These are phyloP conservation scores for Spergularia azorica DNA, from an alignment of 179 eudicot genomes.

Conservation along the genomic window DNA sequence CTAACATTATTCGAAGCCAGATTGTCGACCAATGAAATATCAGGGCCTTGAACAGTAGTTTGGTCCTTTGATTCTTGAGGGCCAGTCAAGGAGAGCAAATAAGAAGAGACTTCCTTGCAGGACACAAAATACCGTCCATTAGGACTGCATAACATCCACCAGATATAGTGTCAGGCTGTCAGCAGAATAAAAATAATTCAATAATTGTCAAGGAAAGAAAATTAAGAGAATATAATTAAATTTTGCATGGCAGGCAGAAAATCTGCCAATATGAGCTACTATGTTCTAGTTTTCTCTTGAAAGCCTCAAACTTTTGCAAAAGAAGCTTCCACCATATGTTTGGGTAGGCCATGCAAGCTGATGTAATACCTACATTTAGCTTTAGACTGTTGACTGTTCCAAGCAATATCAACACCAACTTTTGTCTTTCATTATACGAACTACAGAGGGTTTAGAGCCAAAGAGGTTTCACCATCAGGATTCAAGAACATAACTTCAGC, in stretches of 20 bases:
- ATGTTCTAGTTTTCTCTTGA: neutral
- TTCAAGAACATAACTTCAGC: too few relatives aligned
- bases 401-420: too few relatives aligned
- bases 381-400: too few relatives aligned
- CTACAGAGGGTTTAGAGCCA: too few relatives aligned
- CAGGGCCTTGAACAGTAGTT: constrained; percentile 30
- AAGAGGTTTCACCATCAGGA: too few relatives aligned
- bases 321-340: neutral
- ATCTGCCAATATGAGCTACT: neutral
- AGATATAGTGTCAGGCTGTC: constrained; percentile 25
- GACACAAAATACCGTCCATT: constrained; percentile 73
- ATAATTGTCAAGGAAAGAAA: neutral
- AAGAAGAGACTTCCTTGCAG: constrained; percentile 86
- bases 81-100: constrained; percentile 70
- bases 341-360: too few relatives aligned
- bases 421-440: too few relatives aligned
- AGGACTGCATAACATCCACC: constrained; percentile 62
- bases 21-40: constrained; percentile 29
- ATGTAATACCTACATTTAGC: too few relatives aligned
- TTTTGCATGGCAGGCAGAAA: neutral
- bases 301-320: neutral
- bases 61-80: constrained; percentile 41
- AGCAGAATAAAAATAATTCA: constrained; percentile 25
- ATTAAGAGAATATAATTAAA: neutral
- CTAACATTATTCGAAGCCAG: constrained; percentile 51